Evolutionary conservation across 768 basidiomycete genomes (phyloP).

Genomic region (Pleurotus tuber-regium): DNA sequence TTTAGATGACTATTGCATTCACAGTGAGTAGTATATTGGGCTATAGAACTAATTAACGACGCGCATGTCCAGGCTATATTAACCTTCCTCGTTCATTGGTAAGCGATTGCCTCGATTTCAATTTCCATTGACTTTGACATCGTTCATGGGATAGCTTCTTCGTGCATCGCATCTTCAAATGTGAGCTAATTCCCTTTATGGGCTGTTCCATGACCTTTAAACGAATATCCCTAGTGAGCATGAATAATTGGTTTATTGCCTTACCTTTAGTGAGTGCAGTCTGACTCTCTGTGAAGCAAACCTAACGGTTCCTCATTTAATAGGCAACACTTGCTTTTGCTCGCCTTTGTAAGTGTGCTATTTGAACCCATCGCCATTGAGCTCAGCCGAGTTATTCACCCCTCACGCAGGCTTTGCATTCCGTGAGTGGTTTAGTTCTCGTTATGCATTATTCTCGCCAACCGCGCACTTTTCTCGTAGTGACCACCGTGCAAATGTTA

Average conservation of each 20-base stretch:
- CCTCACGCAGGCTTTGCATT: conserved; percentile 12
- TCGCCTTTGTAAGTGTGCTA: conserved; percentile 24
- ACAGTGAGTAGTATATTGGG: too few relatives aligned
- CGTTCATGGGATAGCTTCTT: conserved; percentile 27
- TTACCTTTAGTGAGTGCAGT: conserved; percentile 28
- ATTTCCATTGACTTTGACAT: background rate
- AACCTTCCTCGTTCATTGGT: conserved; percentile 17
- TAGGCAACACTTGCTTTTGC: conserved; percentile 26
- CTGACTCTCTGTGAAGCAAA: too few relatives aligned
- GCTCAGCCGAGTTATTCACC: too few relatives aligned
- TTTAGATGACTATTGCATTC: conserved; percentile 35
- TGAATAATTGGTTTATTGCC: conserved; percentile 30
- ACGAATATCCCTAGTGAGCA: conserved; percentile 27
- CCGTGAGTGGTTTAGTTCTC: conserved; percentile 7
- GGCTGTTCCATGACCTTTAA: conserved; percentile 1
- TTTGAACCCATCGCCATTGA: background rate
- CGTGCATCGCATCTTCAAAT: conserved; percentile 38
- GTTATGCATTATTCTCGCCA: background rate
- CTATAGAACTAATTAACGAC: too few relatives aligned
- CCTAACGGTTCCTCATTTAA: too few relatives aligned
- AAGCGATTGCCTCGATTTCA: background rate
- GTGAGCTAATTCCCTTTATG: conserved; percentile 20
- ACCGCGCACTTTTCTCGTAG: conserved; percentile 7
- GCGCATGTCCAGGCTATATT: conserved; percentile 13
- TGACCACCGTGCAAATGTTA: conserved; percentile 29